Conservation (phyloP, 176 grass and related monocot species). For the Cymbopogon citratus region DNA sequence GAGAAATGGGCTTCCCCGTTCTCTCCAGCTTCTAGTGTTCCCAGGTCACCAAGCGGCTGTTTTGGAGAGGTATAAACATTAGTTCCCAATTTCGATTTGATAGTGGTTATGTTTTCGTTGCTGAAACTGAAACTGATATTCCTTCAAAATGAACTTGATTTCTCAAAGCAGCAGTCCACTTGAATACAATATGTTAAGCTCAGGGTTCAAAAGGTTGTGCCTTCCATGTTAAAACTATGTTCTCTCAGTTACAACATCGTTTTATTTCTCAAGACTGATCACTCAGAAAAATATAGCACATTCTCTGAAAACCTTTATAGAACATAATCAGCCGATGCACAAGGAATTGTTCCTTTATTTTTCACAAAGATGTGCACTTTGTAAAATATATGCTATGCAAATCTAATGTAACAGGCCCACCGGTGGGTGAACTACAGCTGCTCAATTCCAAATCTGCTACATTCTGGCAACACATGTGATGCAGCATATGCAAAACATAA, state of each 20-base stretch:
- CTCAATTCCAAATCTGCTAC: constrained; percentile 13
- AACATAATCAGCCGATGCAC: not conserved
- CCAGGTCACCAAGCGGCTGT: constrained; percentile 85
- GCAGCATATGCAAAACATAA: constrained; percentile 14
- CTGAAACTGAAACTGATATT: not conserved
- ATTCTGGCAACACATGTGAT: constrained; percentile 33
- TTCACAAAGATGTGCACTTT: not conserved
- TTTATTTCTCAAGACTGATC: constrained; percentile 1
- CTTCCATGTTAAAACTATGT: not conserved
- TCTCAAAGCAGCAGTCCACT: not conserved
- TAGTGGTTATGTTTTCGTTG: not conserved
- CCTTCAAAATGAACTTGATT: not conserved
- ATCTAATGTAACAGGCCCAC: constrained; percentile 7
- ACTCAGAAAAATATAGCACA: not conserved
- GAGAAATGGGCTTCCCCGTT: constrained; percentile 59
- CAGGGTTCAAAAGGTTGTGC: not conserved
- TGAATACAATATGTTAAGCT: not conserved
- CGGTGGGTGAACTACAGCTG: constrained; percentile 11
- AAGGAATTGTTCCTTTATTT: not conserved
- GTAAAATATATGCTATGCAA: not conserved
- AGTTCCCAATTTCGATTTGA: not conserved
- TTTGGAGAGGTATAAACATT: not conserved
- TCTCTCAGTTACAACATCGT: not conserved
- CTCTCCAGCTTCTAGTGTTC: constrained; percentile 67
- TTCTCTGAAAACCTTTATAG: not conserved